These are phyloP conservation scores for Acidomyces sp. DNA, from an alignment of 495 filamentous ascomycete genomes.

Conservation along the genomic window DNA sequence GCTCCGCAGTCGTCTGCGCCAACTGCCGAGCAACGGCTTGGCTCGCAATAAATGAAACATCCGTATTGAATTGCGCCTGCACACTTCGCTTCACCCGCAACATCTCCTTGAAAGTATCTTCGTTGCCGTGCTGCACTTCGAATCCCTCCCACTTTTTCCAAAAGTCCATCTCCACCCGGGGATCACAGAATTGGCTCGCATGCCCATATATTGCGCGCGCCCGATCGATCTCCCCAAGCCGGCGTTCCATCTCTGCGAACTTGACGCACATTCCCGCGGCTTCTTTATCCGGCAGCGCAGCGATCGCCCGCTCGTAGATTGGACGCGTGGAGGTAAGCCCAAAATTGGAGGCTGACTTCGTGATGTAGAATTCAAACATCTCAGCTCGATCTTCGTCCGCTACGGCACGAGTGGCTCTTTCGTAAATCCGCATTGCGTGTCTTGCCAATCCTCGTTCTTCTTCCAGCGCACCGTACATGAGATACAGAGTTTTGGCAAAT, in stretches of 20 bases:
- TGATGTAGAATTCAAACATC: slow-evolving; percentile 99
- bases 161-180: slow-evolving; percentile 65
- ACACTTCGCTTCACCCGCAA: slow-evolving; percentile 93
- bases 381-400: slow-evolving; percentile 89
- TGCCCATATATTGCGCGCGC: slow-evolving; percentile 92
- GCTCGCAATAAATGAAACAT: slow-evolving; percentile 96
- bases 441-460: slow-evolving; percentile 92
- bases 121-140: slow-evolving; percentile 94
- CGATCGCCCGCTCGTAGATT: slow-evolving; percentile 93
- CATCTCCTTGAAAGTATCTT: slow-evolving; percentile 99
- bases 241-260: slow-evolving; percentile 96
- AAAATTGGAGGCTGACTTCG: slow-evolving; percentile 96
- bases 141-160: slow-evolving; percentile 97
- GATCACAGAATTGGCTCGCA: slow-evolving; percentile 94
- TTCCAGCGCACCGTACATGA: slow-evolving; percentile 97
- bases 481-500: slow-evolving; percentile 87
- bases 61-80: slow-evolving; percentile 82
- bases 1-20: slow-evolving; percentile 29
- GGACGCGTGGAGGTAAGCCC: slow-evolving; percentile 88
- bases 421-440: slow-evolving; percentile 98
- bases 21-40: slow-evolving; percentile 81
- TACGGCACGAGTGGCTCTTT: slow-evolving; percentile 89
- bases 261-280: slow-evolving; percentile 97
- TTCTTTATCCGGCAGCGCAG: slow-evolving; percentile 81
- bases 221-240: slow-evolving; percentile 91